Evolutionary conservation across 2,329 filamentous ascomycete genomes (phyloP).

Genomic region (Boeremia exigua): DNA sequence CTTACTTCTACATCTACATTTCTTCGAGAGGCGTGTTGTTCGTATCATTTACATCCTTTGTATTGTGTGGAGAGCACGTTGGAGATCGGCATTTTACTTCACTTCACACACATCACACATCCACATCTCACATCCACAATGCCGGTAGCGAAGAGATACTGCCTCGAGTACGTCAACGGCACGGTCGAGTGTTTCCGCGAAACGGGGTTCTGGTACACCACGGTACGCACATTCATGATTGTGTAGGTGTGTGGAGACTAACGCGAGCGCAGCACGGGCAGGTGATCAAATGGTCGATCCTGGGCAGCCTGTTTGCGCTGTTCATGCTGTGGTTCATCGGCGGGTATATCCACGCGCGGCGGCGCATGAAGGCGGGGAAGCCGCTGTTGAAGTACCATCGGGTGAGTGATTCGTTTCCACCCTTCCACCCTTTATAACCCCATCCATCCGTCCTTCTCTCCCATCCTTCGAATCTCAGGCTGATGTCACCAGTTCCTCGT

Average conservation of each 20-base stretch:
- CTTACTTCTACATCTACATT: too few relatives aligned
- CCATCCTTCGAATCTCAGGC: too few relatives aligned
- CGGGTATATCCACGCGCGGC: slow-evolving; percentile 73
- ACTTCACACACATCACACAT: too few relatives aligned
- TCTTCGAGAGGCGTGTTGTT: too few relatives aligned
- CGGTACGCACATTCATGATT: too few relatives aligned
- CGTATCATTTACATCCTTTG: too few relatives aligned
- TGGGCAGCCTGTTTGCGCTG: slow-evolving; percentile 65
- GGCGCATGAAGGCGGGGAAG: slow-evolving; percentile 69
- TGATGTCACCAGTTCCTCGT: too few relatives aligned
- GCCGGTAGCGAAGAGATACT: slow-evolving; percentile 38
- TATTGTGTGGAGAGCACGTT: too few relatives aligned
- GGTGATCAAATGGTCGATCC: slow-evolving; percentile 74
- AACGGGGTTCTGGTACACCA: slow-evolving; percentile 43
- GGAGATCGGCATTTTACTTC: too few relatives aligned
- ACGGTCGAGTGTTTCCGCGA: slow-evolving; percentile 37
- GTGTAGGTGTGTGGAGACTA: too few relatives aligned
- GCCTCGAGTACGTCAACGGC: slow-evolving; percentile 34
- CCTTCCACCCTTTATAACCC: too few relatives aligned
- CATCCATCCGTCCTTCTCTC: too few relatives aligned
- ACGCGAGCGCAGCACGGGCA: slow-evolving; percentile 59
- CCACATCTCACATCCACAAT: slow-evolving; percentile 21
- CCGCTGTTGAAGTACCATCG: slow-evolving; percentile 73
- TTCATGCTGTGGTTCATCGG: slow-evolving; percentile 68
- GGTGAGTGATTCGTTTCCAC: slow-evolving; percentile 31